Evolutionary conservation across 2,329 filamentous ascomycete species (phyloP).

Genomic region (Trichoderma atroviride): DNA sequence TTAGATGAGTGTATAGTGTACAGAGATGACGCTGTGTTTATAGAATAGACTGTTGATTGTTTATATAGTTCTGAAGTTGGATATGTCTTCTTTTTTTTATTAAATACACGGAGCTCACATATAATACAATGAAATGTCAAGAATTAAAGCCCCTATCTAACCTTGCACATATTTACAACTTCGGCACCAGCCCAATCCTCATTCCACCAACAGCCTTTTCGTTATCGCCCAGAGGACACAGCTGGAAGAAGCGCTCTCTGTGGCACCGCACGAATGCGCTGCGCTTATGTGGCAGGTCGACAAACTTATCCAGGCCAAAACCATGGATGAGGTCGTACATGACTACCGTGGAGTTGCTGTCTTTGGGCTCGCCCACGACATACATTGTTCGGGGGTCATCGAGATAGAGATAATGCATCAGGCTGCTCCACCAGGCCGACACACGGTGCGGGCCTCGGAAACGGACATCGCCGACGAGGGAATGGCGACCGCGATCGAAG

Average conservation of each 20-base stretch:
- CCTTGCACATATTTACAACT: slow-evolving; percentile 46
- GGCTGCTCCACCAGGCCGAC: slow-evolving; percentile 62
- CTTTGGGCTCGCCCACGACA: slow-evolving; percentile 71
- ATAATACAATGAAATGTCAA: not conserved
- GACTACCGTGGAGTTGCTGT: slow-evolving; percentile 68
- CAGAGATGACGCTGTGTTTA: not conserved
- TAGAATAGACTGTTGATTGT: not conserved
- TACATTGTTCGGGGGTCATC: slow-evolving; percentile 61
- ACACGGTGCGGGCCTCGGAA: slow-evolving; percentile 64
- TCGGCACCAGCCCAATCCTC: slow-evolving; percentile 55
- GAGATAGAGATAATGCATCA: slow-evolving; percentile 65
- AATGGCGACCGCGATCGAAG: slow-evolving; percentile 62
- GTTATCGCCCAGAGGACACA: slow-evolving; percentile 61
- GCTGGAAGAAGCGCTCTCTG: slow-evolving; percentile 70
- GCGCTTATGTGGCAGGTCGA: slow-evolving; percentile 73
- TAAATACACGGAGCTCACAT: not conserved
- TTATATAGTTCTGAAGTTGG: not conserved
- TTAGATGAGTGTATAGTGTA: slow-evolving; percentile 34
- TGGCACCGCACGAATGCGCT: slow-evolving; percentile 67
- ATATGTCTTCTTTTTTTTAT: not conserved
- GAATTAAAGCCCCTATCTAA: not conserved
- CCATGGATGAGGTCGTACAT: slow-evolving; percentile 76
- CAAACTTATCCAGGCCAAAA: slow-evolving; percentile 70
- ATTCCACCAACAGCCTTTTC: slow-evolving; percentile 60
- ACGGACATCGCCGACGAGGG: slow-evolving; percentile 59